Conservation (phyloP, 108 stramenopile genomes). For the Conticribra guillardii region DNA sequence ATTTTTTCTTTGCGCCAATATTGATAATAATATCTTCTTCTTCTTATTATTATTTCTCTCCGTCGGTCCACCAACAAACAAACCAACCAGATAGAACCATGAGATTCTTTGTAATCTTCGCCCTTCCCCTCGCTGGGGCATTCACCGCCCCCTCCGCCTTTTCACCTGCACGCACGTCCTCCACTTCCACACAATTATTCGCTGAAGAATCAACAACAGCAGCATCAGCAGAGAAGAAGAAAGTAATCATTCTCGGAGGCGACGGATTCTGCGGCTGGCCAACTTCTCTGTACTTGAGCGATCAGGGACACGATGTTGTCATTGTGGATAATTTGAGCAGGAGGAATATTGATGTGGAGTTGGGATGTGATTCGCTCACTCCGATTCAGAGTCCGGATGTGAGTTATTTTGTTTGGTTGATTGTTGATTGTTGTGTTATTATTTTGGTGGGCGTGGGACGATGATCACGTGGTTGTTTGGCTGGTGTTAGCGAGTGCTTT, state of each 20-base stretch:
- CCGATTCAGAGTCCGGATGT: constrained; percentile 89
- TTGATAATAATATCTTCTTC: too few species aligned
- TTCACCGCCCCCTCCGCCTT: constrained; percentile 22
- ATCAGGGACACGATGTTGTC: constrained; percentile 90
- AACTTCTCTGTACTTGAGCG: constrained; percentile 89
- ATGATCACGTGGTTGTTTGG: too few species aligned
- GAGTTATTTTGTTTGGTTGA: constrained; percentile 24
- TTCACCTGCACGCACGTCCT: constrained; percentile 2
- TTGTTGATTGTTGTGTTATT: constrained; percentile 2
- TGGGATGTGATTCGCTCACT: constrained; percentile 95
- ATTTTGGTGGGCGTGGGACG: background rate
- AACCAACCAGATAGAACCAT: constrained; percentile 17
- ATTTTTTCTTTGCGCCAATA: too few species aligned
- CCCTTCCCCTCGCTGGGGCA: constrained; percentile 27
- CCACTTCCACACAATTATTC: constrained; percentile 4
- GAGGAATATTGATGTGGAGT: constrained; percentile 92
- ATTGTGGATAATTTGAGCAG: constrained; percentile 95
- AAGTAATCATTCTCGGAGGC: constrained; percentile 90
- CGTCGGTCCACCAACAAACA: too few species aligned
- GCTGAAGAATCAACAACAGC: constrained; percentile 1
- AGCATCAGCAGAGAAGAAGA: constrained; percentile 68
- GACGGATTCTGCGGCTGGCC: constrained; percentile 99
- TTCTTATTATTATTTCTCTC: too few species aligned
- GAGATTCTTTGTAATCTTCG: constrained; percentile 42
- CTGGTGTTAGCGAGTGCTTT: too few species aligned